Conservation (phyloP, 2,329 filamentous ascomycete species). For the Lasiodiplodia hormozganensis region DNA sequence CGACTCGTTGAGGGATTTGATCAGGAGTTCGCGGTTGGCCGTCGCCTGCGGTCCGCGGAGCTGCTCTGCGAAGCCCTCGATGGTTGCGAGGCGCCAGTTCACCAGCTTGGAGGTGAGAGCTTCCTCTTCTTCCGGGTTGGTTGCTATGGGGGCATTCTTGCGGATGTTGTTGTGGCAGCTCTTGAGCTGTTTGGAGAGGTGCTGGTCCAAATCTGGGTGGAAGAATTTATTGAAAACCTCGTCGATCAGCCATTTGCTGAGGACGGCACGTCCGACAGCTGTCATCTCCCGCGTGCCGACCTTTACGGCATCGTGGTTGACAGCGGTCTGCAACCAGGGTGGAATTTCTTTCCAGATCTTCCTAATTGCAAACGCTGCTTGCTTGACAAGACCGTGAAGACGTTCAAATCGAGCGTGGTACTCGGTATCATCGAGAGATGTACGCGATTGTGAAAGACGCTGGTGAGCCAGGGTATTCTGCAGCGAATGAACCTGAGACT, state of each 20-base stretch:
- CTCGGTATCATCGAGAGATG: constrained; percentile 93
- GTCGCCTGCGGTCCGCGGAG: constrained; percentile 70
- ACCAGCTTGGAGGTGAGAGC: constrained; percentile 86
- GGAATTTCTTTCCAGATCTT: constrained; percentile 91
- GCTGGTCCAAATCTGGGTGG: constrained; percentile 82
- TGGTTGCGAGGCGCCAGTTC: constrained; percentile 89
- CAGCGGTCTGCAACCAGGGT: constrained; percentile 76
- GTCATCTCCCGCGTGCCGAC: constrained; percentile 98
- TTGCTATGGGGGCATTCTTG: constrained; percentile 73
- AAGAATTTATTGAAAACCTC: constrained; percentile 92
- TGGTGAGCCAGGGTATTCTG: constrained; percentile 98
- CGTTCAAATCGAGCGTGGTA: constrained; percentile 89
- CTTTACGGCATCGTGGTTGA: constrained; percentile 83
- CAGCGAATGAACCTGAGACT: constrained; percentile 86
- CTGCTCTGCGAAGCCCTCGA: constrained; percentile 82
- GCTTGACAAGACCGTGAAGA: constrained; percentile 91
- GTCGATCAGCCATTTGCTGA: constrained; percentile 88
- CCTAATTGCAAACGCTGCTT: constrained; percentile 92
- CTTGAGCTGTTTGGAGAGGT: constrained; percentile 80
- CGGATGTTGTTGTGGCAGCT: constrained; percentile 87
- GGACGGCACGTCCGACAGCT: constrained; percentile 85
- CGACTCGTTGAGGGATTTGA: constrained; percentile 66
- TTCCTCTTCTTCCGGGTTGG: constrained; percentile 86
- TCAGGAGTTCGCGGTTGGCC: constrained; percentile 68
- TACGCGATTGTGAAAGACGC: constrained; percentile 90